Percentiles rank a stretch among this genome's conserved stretches.
These are phyloP conservation scores for Phytopythium litorale DNA, from an alignment of 352 stramenopile species.

Conservation along the genomic window DNA sequence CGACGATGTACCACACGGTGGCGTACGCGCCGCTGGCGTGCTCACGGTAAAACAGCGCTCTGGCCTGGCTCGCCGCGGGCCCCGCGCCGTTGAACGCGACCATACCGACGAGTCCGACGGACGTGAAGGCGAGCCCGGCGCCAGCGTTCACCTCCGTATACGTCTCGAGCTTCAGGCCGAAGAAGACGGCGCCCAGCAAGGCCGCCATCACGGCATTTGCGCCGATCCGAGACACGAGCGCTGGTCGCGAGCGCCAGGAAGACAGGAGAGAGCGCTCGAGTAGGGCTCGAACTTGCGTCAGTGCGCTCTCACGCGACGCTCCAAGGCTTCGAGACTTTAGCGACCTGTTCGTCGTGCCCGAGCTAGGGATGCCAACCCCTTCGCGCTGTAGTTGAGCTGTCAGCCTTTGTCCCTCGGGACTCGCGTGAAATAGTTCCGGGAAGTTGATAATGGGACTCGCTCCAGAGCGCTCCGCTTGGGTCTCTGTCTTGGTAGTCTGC, in stretches of 20 bases:
- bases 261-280: constrained; percentile 48
- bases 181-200: constrained; percentile 16
- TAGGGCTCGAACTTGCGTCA: constrained; percentile 21
- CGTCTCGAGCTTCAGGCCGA: constrained; percentile 14
- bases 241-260: not conserved
- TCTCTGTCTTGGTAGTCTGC: not conserved
- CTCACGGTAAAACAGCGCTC: constrained; percentile 87
- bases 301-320: not conserved
- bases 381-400: not conserved
- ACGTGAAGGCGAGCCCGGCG: constrained; percentile 61
- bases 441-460: not conserved
- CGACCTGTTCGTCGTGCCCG: no score
- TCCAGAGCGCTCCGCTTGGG: not conserved
- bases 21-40: constrained; percentile 78
- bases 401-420: not conserved
- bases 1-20: constrained; percentile 28
- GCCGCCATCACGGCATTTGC: constrained; percentile 12
- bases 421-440: not conserved
- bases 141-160: constrained; percentile 25
- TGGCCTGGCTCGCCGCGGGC: constrained; percentile 60
- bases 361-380: not conserved
- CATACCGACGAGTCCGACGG: constrained; percentile 62
- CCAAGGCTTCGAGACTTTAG: not conserved
- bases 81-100: constrained; percentile 63
- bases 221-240: not conserved